These are phyloP conservation scores for Aspergillus biplanus DNA, from an alignment of 495 filamentous ascomycete species.

Conservation along the genomic window DNA sequence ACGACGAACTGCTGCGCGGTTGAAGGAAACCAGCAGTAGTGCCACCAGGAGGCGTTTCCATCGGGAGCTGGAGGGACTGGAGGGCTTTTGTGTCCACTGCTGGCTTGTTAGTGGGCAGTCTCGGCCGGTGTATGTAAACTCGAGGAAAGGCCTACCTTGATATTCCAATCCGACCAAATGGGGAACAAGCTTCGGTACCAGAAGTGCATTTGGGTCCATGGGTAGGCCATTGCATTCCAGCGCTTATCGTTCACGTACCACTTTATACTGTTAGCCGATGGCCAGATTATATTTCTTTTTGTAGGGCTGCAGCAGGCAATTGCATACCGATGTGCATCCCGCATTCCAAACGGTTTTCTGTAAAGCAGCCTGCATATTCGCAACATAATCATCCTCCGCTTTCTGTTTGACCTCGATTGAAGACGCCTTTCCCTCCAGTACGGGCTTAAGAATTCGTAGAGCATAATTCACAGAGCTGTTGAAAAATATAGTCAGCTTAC, in stretches of 20 bases:
- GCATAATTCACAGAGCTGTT: conserved; percentile 41
- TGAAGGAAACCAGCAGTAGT: too few relatives aligned
- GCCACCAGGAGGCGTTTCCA: too few relatives aligned
- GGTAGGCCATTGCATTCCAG: conserved; percentile 55
- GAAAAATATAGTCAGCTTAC: not conserved
- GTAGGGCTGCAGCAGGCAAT: too few relatives aligned
- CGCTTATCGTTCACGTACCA: conserved; percentile 37
- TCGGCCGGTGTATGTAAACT: too few relatives aligned
- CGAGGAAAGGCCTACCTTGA: too few relatives aligned
- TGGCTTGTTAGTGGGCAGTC: too few relatives aligned
- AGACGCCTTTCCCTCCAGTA: conserved; percentile 46
- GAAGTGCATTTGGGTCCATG: conserved; percentile 42
- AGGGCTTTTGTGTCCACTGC: too few relatives aligned
- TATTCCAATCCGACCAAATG: conserved; percentile 39
- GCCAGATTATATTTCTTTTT: too few relatives aligned
- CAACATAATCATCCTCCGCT: conserved; percentile 48
- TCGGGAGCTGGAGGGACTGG: too few relatives aligned
- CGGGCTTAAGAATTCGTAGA: conserved; percentile 54
- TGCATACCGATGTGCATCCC: conserved; percentile 42
- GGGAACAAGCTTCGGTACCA: conserved; percentile 42
- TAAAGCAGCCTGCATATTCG: conserved; percentile 44
- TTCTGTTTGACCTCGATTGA: conserved; percentile 47
- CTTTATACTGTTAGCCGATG: not conserved
- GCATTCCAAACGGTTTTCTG: conserved; percentile 47
- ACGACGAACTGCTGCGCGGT: too few relatives aligned